Evolutionary conservation across 2,329 filamentous ascomycete genomes (phyloP).

Genomic region (Neonectria ditissima): DNA sequence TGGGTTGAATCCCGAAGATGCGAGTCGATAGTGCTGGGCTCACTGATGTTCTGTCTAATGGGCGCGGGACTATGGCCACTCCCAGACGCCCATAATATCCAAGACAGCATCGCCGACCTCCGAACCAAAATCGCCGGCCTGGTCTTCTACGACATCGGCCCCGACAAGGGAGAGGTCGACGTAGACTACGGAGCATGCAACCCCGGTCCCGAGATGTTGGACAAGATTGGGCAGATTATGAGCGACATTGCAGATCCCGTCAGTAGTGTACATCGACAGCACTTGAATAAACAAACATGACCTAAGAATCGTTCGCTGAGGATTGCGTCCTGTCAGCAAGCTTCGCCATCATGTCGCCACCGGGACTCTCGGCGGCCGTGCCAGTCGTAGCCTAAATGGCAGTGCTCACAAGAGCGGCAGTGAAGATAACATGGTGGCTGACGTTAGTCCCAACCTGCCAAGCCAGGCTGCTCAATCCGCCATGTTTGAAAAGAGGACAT

Average conservation of each 20-base stretch:
- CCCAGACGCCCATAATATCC: slow-evolving; percentile 37
- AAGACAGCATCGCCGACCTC: slow-evolving; percentile 39
- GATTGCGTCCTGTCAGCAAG: not conserved
- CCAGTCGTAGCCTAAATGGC: too few species aligned
- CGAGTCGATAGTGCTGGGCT: slow-evolving; percentile 51
- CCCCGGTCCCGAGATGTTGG: slow-evolving; percentile 32
- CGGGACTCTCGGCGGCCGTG: not conserved
- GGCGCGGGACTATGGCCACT: slow-evolving; percentile 48
- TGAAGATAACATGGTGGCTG: not conserved
- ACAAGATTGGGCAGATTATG: slow-evolving; percentile 34
- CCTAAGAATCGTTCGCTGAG: not conserved
- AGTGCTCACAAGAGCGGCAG: not conserved
- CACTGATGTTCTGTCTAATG: slow-evolving; percentile 48
- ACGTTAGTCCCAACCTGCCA: not conserved
- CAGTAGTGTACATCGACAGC: slow-evolving; percentile 8
- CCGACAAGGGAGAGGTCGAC: slow-evolving; percentile 12
- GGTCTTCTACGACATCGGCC: slow-evolving; percentile 43
- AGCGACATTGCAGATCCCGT: slow-evolving; percentile 23
- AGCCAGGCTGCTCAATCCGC: not conserved
- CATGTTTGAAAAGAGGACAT: not conserved
- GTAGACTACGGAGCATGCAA: slow-evolving; percentile 38
- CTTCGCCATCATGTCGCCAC: not conserved
- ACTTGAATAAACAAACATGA: slow-evolving; percentile 9
- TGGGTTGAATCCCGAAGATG: slow-evolving; percentile 49
- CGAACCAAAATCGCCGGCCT: slow-evolving; percentile 38